Conservation (phyloP, 2,329 filamentous ascomycete genomes). For the Beauveria bassiana region DNA sequence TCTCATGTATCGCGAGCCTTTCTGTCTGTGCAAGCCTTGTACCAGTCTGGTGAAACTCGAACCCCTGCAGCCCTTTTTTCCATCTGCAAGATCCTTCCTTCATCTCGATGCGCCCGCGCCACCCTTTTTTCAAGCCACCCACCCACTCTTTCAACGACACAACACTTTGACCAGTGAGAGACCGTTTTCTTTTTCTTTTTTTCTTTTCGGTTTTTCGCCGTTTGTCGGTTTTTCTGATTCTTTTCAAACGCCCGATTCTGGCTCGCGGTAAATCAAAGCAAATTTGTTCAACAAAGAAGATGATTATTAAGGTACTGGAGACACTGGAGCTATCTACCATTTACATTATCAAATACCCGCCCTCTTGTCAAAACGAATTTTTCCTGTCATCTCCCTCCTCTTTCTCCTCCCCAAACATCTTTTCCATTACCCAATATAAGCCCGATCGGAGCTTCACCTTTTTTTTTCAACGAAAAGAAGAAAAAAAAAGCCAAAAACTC, state of each 20-base stretch:
- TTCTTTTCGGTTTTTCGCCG: no score
- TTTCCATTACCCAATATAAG: background rate
- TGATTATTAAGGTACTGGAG: background rate
- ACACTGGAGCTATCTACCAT: background rate
- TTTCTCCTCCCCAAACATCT: no score
- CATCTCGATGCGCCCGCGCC: background rate
- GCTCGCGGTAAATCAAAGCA: no score
- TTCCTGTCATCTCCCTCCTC: background rate
- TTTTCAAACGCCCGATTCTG: no score
- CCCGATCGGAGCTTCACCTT: background rate
- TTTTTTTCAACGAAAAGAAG: background rate
- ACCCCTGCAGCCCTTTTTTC: background rate
- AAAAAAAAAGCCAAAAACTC: no score
- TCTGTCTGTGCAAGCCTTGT: background rate
- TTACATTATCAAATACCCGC: slow-evolving; percentile 1
- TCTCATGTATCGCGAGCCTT: background rate
- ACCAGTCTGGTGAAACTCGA: background rate
- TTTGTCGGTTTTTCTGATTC: no score
- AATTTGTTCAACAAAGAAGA: background rate
- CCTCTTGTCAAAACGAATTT: background rate
- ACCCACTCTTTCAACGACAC: no score
- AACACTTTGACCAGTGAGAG: no score
- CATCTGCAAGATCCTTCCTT: background rate
- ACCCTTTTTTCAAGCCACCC: no score
- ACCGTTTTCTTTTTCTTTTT: no score